Base-by-base conservation (phyloP, 2,329 filamentous ascomycete species). In the Cyphellophora attinorum region DNA sequence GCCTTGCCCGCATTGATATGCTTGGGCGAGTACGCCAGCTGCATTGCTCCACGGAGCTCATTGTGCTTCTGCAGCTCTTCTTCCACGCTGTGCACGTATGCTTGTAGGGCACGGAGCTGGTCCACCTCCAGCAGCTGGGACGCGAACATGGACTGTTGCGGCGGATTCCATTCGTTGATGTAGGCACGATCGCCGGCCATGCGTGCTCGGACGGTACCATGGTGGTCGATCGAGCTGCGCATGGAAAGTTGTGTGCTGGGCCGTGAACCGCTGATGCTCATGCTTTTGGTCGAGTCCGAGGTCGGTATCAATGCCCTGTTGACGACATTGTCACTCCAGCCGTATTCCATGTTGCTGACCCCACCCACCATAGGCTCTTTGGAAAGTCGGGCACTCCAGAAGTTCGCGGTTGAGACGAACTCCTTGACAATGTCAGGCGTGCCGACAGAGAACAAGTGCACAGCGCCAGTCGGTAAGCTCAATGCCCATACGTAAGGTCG, bases 401-500 rank as follows among this genome's bases (percentile, higher is more conserved):
- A 98, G 60, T 98, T 98, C 50, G 85, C 85, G 2, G 88, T 93
- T 12, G 76, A 80, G 34, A 96, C 88, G 51, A 95, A 98, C 56
- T 98, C 91, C 48, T 82, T 81, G 49, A 88, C 83, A 50, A 96
- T 94, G 50, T 98, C 91, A 0, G 85, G 77, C 1, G 91, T 98
- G 37, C 91, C 91, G 31, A 91, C 91, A 53, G 96, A 88, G 70
- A 98, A 98, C n/a, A 98, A 71, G 56, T 98, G 91, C 1, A 98
- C 88, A 1, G 89, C 89, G 10, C 91, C 91, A 2, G 80, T 93
- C 0, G 91, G 89, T 29, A 98, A 66, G 43, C 84, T 93, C 33
- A 98, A 65, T 2, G 91, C 89, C 82, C 88, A 98, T 1, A 98
- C 91, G 55, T 96, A 79, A 4, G 88, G 88, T 8, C 91, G 73